phyloP scores from a whole-genome alignment of 768 basidiomycete species.

The Collybia sp. region DNA sequence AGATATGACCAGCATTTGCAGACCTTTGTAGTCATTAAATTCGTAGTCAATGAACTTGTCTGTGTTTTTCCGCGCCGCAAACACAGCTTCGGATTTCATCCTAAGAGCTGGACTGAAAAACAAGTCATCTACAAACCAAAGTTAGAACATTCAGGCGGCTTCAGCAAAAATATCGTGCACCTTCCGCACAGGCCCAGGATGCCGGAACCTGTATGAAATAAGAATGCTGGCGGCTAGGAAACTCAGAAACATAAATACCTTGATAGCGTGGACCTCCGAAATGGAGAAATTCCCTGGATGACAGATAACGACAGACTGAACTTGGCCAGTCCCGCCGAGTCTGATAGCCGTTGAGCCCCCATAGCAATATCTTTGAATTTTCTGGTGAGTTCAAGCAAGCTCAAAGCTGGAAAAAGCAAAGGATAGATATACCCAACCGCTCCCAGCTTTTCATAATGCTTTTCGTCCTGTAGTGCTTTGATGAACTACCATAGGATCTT shows the following conservation, averaged over 20 bases:
- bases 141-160: neutral
- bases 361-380: slow-evolving; percentile 16
- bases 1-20: neutral
- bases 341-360: slow-evolving; percentile 14
- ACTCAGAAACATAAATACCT: slow-evolving; percentile 1
- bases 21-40: slow-evolving; percentile 18
- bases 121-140: slow-evolving; percentile 11
- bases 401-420: neutral
- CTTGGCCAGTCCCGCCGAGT: slow-evolving; percentile 11
- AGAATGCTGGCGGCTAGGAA: neutral
- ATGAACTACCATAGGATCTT: slow-evolving; percentile 23
- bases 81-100: slow-evolving; percentile 14
- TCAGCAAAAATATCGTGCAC: neutral
- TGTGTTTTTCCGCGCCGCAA: slow-evolving; percentile 14
- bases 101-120: slow-evolving; percentile 11
- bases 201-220: slow-evolving; percentile 13
- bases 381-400: slow-evolving; percentile 1
- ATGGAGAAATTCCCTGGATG: slow-evolving; percentile 15
- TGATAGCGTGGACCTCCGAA: slow-evolving; percentile 13
- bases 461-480: slow-evolving; percentile 25
- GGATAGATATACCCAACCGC: slow-evolving; percentile 26
- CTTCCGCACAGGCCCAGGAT: slow-evolving; percentile 19
- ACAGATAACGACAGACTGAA: slow-evolving; percentile 16
- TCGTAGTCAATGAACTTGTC: slow-evolving; percentile 16
- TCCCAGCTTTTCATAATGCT: slow-evolving; percentile 36